Evolutionary conservation across 768 basidiomycete genomes (phyloP), one percentile per base, ranked within the genome.

Genomic region (Trametes gibbosa): DNA sequence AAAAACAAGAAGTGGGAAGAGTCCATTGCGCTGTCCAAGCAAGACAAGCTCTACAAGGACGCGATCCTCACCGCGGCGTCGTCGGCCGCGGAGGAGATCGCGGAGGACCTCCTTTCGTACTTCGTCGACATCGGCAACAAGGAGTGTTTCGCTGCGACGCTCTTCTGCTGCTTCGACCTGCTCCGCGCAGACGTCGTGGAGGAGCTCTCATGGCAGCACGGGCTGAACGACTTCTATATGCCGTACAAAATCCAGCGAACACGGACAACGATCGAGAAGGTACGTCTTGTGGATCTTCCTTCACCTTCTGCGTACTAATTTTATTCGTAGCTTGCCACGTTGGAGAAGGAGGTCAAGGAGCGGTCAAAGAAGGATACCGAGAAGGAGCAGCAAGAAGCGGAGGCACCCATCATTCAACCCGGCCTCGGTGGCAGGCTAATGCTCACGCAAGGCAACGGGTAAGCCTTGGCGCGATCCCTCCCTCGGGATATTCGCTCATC

Each of bases 81-180:
- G n/a, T 97, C 95, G 2, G 78, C 68, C 32, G 87, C 84, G n/a
- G 89, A 83, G 2, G 92, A 97, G 56, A 89, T 98, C 32, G 91
- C 95, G 4, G 96, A 99, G 73, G 97, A 98, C 50, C 80, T 98
- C 17, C 79, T 98, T 24, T 88, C 89, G 4, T 98, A 98, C 79
- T 99, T 98, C 70, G 95, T 97, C 57, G 92, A 94, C 74, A 98
- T 99, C 64, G 97, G 97, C 34, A 96, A 96, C 82, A 95, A 95
- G 76, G 97, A 99, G 71, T 96, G 94, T 74, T 99, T 96, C 73
- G 89, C 93, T 0, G 92, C 90, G 1, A 77, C 89, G 62, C 83
- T 98, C 23, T 98, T 86, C 66, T 82, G 90, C 52, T 97, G 95
- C 78, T 99, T 95, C 77, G 96, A 99, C 75, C 81, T 98, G n/a